Conservation (phyloP, 495 filamentous ascomycete genomes). For the Penicillium riverlandense region DNA sequence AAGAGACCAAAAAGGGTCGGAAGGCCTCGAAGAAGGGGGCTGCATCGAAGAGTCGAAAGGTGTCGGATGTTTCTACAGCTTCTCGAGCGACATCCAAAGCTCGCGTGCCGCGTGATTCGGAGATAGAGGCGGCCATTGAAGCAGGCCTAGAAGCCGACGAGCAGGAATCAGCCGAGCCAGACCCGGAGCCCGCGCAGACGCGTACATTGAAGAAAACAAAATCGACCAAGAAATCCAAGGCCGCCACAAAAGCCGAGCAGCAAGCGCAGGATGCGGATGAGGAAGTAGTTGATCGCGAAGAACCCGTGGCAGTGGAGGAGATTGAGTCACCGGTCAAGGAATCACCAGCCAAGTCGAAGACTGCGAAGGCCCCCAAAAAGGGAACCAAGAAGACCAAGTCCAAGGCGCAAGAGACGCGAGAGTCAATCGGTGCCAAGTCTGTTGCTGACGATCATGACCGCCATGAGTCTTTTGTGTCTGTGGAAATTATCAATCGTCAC, state of each 20-base stretch:
- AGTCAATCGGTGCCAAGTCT: slow-evolving; percentile 20
- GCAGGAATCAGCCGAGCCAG: slow-evolving; percentile 6
- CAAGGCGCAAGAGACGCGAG: slow-evolving; percentile 16
- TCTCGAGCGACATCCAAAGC: slow-evolving; percentile 30
- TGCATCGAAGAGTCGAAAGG: slow-evolving; percentile 44
- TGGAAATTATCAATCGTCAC: slow-evolving; percentile 29
- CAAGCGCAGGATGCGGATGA: neutral
- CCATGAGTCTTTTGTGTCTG: slow-evolving; percentile 32
- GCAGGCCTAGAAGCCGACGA: slow-evolving; percentile 48
- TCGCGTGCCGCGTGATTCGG: slow-evolving; percentile 49
- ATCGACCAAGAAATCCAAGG: slow-evolving; percentile 31
- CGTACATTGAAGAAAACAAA: slow-evolving; percentile 29
- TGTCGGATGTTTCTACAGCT: slow-evolving; percentile 44
- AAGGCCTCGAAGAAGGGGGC: slow-evolving; percentile 34
- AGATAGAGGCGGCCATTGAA: slow-evolving; percentile 61
- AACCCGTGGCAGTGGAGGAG: slow-evolving; percentile 18
- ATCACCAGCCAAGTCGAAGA: slow-evolving; percentile 9
- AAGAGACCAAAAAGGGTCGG: slow-evolving; percentile 28
- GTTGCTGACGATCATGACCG: slow-evolving; percentile 19
- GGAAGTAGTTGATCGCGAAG: neutral
- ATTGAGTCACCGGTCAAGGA: slow-evolving; percentile 21
- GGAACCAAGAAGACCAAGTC: slow-evolving; percentile 18
- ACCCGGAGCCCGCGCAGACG: slow-evolving; percentile 27
- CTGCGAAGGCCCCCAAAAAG: slow-evolving; percentile 18
- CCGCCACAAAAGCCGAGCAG: slow-evolving; percentile 10